A percentile compares a stretch with the other conserved stretches of the same genome.
Evolutionary conservation across 2,329 filamentous ascomycete genomes (phyloP).

Genomic region (Podosphaera leucotricha): DNA sequence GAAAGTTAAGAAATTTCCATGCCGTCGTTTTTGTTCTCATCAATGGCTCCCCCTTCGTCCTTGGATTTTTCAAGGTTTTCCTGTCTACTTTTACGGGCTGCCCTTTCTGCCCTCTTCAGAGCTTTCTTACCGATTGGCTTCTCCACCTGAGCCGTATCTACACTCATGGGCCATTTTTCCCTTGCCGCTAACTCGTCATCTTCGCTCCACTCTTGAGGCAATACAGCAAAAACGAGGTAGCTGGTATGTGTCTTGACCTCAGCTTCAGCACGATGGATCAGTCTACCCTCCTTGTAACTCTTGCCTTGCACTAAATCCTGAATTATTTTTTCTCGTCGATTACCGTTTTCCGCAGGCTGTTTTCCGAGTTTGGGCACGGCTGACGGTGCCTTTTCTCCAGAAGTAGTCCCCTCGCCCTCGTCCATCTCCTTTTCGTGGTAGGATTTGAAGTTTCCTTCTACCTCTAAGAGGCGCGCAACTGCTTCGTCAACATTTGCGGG

Average conservation of each 20-base stretch:
- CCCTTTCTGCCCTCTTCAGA: neutral
- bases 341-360: constrained; percentile 16
- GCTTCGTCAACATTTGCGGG: constrained; percentile 62
- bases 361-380: neutral
- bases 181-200: constrained; percentile 52
- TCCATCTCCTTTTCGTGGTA: constrained; percentile 25
- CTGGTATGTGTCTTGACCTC: constrained; percentile 92
- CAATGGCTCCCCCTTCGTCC: constrained; percentile 30
- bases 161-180: constrained; percentile 27
- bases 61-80: constrained; percentile 36
- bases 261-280: constrained; percentile 60
- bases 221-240: constrained; percentile 80
- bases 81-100: constrained; percentile 23
- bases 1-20: too few relatives aligned
- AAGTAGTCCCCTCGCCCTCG: neutral
- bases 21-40: neutral
- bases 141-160: neutral
- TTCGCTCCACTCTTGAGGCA: constrained; percentile 68
- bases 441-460: constrained; percentile 44
- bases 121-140: neutral
- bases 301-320: constrained; percentile 21
- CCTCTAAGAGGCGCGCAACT: constrained; percentile 43
- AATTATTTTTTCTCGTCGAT: constrained; percentile 14
- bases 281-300: constrained; percentile 48
- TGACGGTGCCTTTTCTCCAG: neutral